A percentile compares a stretch with the other conserved stretches of the same genome.
phyloP scores from a whole-genome alignment of 2,329 filamentous ascomycete genomes.

The Fusarium phyllophilum region DNA sequence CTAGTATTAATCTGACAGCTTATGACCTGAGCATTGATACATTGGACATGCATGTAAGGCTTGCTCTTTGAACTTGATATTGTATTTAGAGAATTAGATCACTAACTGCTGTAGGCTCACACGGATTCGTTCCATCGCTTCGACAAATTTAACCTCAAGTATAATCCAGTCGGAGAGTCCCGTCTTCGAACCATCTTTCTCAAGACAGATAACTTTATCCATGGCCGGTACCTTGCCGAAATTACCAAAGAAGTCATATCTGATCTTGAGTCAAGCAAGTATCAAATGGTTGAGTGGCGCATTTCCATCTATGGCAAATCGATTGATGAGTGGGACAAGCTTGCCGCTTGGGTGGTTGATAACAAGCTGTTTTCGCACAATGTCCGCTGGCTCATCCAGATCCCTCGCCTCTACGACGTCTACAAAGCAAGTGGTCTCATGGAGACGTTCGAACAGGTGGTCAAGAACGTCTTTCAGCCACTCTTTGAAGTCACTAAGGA shows the following conservation, averaged over 20 bases:
- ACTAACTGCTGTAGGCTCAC: slow-evolving; percentile 71
- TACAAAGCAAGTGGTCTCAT: slow-evolving; percentile 91
- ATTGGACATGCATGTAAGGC: slow-evolving; percentile 92
- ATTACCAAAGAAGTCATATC: slow-evolving; percentile 98
- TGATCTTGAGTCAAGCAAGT: slow-evolving; percentile 97
- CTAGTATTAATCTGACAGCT: slow-evolving; percentile 95
- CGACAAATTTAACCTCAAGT: slow-evolving; percentile 99
- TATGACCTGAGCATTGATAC: slow-evolving; percentile 99
- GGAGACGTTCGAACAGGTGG: slow-evolving; percentile 88
- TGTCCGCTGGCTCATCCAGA: slow-evolving; percentile 95
- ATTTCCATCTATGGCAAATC: slow-evolving; percentile 96
- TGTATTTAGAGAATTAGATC: neutral
- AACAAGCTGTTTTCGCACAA: slow-evolving; percentile 99
- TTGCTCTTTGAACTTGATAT: neutral
- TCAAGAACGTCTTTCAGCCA: slow-evolving; percentile 91
- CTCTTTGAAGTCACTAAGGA: slow-evolving; percentile 94
- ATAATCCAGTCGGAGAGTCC: slow-evolving; percentile 97
- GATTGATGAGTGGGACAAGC: slow-evolving; percentile 95
- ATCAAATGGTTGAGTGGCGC: slow-evolving; percentile 99
- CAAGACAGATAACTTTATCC: slow-evolving; percentile 98
- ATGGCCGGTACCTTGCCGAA: slow-evolving; percentile 94
- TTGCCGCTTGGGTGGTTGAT: slow-evolving; percentile 96
- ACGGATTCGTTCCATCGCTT: slow-evolving; percentile 98
- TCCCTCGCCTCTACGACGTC: slow-evolving; percentile 93
- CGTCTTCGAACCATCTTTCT: slow-evolving; percentile 96